Evolutionary conservation across 176 grass and related monocot genomes (phyloP), one percentile per base, ranked within the genome.

Genomic region (Bromus sterilis): DNA sequence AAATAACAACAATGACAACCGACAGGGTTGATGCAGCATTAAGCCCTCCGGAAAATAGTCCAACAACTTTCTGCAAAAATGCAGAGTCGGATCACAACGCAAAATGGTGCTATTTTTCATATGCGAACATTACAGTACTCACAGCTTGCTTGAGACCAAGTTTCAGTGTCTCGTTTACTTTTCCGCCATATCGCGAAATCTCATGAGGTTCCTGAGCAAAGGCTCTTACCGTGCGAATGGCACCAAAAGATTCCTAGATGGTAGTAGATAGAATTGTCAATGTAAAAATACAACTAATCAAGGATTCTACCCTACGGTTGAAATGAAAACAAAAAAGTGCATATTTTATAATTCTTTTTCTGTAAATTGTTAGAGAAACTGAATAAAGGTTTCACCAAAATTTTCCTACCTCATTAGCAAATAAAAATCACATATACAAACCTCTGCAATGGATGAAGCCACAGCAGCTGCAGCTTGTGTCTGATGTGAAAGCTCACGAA

Each of bases 81-180:
- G 28, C 40, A 28, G 63, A 43, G 83, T 89, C 18, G 86, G 55
- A 68, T 68, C 3, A 0, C 18, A 67, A 58, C 75, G 78, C 6
- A 80, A 81, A 64, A 13, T 77, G 43, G 65, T 78, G 24, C 23
- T 26, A 44, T 70, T 29, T 4, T 16, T 73, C 37, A 14, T 79
- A 77, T 6, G 88, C 2, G 12, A 77, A 83, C 29, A 28, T 23
- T 64, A 55, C 66, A 82, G 6, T 46, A 89, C 93, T 82, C 59
- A 99, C 96, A 91, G 89, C 93, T 91, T 95, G 96, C 80, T 90
- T 99, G 77, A 99, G 93, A 68, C 96, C 89, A 76, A 99, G 96
- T 57, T 91, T 90, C 65, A 99, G 69, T 10, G 96, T 99, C 87
- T 95, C 90, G 1, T 99, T 87, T 77, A 95, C 89, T 93, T 99